phyloP scores from a whole-genome alignment of 139 green algal genomes.

The Yamagishiella unicocca region DNA sequence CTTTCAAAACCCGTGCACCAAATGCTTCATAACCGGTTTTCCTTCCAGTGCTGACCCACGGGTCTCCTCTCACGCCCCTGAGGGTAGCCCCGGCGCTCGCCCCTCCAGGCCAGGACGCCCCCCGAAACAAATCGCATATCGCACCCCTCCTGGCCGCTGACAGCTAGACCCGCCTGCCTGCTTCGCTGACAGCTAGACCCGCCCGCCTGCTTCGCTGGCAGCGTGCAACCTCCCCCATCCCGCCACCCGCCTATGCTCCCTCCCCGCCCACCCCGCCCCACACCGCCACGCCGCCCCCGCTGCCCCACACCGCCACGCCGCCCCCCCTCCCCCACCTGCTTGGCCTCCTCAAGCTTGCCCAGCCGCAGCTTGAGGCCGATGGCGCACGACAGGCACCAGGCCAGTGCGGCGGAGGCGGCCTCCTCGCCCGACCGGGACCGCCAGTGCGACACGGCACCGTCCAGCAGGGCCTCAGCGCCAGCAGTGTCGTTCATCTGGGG shows the following conservation, averaged over 20 bases:
- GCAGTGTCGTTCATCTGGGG: slow-evolving; percentile 62
- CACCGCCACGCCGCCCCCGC: background rate
- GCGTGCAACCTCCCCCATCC: too few relatives aligned
- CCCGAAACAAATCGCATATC: too few relatives aligned
- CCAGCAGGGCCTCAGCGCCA: slow-evolving; percentile 61
- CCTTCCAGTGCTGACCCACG: too few relatives aligned
- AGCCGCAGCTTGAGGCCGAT: slow-evolving; percentile 74
- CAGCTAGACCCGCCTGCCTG: too few relatives aligned
- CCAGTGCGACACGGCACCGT: slow-evolving; percentile 61
- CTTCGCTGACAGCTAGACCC: too few relatives aligned
- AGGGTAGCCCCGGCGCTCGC: too few relatives aligned
- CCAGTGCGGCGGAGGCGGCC: slow-evolving; percentile 34
- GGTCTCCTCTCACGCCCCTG: too few relatives aligned
- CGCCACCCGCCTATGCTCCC: background rate
- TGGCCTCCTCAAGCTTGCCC: slow-evolving; percentile 54
- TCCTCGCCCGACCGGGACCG: slow-evolving; percentile 5
- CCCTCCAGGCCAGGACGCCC: too few relatives aligned
- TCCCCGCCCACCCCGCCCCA: background rate
- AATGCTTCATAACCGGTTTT: too few relatives aligned
- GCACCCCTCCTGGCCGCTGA: too few relatives aligned
- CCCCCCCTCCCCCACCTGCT: slow-evolving; percentile 30
- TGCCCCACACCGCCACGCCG: background rate
- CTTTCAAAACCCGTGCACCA: too few relatives aligned
- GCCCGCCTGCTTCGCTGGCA: too few relatives aligned
- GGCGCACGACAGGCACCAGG: slow-evolving; percentile 74